These are phyloP conservation scores for Dalechampia spathulata DNA, from an alignment of 441 rosid genomes.

Conservation along the genomic window DNA sequence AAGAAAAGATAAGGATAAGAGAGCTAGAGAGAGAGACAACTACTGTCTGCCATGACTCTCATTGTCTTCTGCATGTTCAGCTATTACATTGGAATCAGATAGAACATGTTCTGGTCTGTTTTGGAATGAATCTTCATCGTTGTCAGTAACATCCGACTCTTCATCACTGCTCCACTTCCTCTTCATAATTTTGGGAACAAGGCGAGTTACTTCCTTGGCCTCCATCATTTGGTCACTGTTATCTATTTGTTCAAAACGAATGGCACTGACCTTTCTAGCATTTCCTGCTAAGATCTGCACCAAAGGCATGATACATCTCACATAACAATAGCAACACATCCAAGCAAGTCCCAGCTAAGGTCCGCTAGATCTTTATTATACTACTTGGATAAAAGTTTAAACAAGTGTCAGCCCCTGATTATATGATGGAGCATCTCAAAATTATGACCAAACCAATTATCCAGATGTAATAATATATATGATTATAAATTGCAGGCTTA, in stretches of 20 bases:
- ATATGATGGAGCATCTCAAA: background rate
- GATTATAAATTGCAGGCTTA: background rate
- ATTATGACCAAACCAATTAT: background rate
- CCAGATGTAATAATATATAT: background rate
- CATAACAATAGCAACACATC: slow-evolving; percentile 6
- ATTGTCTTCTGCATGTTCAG: slow-evolving; percentile 40
- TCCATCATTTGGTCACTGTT: slow-evolving; percentile 42
- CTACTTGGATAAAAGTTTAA: too few species aligned
- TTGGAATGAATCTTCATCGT: slow-evolving; percentile 34
- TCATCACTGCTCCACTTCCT: slow-evolving; percentile 72
- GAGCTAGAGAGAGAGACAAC: slow-evolving; percentile 18
- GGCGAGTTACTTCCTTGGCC: slow-evolving; percentile 60
- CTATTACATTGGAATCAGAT: slow-evolving; percentile 37
- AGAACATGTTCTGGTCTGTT: slow-evolving; percentile 32
- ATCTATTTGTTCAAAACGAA: slow-evolving; percentile 70
- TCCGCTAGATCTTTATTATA: too few species aligned
- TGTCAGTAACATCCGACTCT: slow-evolving; percentile 26
- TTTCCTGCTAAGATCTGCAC: slow-evolving; percentile 89
- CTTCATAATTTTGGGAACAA: slow-evolving; percentile 73
- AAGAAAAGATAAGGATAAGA: slow-evolving; percentile 1
- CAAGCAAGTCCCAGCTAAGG: too few species aligned
- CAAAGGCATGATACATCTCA: slow-evolving; percentile 5
- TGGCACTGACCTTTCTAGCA: slow-evolving; percentile 94
- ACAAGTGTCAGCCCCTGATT: background rate
- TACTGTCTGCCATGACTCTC: slow-evolving; percentile 25